A percentile compares a stretch with the other conserved stretches of the same genome.
Conservation (phyloP, 441 rosid genomes). For the Euphorbia celastroides region DNA sequence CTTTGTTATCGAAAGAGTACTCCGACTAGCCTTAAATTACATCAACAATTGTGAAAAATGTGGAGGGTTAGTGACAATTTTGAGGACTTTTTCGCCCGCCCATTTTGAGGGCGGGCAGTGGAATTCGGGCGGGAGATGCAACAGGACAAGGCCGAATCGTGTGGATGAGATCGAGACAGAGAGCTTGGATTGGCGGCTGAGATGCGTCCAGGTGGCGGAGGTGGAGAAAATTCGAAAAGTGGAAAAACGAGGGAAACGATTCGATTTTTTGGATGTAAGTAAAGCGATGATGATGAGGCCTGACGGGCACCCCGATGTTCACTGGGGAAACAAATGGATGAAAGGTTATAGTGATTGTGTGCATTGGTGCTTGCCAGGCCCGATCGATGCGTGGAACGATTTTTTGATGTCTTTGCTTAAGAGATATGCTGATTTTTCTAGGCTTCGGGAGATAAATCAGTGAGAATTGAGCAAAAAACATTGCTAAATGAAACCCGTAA, state of each 20-base stretch:
- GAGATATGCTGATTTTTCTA: constrained; percentile 7
- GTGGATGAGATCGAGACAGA: constrained; percentile 23
- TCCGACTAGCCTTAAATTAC: constrained; percentile 34
- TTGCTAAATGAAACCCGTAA: too few relatives aligned
- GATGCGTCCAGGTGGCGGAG: constrained; percentile 48
- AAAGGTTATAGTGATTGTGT: constrained; percentile 70
- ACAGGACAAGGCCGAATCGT: constrained; percentile 42
- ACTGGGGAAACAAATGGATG: constrained; percentile 68
- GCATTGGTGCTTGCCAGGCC: constrained; percentile 94
- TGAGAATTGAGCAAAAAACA: background rate
- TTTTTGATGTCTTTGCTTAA: constrained; percentile 39
- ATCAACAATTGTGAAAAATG: constrained; percentile 38
- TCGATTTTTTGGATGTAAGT: constrained; percentile 55
- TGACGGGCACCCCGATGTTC: constrained; percentile 68
- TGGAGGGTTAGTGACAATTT: constrained; percentile 29
- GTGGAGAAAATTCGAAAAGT: constrained; percentile 21
- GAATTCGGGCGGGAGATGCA: constrained; percentile 71
- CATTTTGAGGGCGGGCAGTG: constrained; percentile 83
- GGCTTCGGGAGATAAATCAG: constrained; percentile 1
- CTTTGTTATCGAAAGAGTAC: constrained; percentile 39
- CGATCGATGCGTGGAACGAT: constrained; percentile 75
- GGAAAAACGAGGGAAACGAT: constrained; percentile 28
- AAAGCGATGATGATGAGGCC: constrained; percentile 72
- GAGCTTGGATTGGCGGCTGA: constrained; percentile 38
- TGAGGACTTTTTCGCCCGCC: constrained; percentile 78